Conservation (phyloP, 1,139 yeast species). For the Debaryomycetaceae sp. region DNA sequence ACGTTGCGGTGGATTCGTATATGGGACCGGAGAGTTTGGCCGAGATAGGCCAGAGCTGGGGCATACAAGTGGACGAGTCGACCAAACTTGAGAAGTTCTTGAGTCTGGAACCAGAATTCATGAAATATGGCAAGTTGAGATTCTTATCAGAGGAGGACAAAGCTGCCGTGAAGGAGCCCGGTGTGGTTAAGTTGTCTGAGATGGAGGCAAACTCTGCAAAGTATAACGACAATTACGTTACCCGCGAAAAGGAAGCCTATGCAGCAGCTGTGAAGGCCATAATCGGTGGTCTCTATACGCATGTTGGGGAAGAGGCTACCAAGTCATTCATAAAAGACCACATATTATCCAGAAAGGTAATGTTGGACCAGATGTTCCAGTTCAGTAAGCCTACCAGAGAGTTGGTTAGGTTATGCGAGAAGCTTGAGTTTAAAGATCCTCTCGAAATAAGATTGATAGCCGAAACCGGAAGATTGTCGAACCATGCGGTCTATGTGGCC, state of each 20-base stretch:
- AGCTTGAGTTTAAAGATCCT: constrained; percentile 75
- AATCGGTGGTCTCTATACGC: constrained; percentile 67
- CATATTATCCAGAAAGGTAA: constrained; percentile 74
- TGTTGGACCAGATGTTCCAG: constrained; percentile 67
- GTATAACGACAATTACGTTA: constrained; percentile 19
- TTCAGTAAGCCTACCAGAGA: constrained; percentile 87
- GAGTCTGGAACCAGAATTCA: constrained; percentile 63
- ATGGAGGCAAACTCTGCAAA: constrained; percentile 23
- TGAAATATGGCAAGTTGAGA: constrained; percentile 65
- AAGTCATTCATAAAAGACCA: constrained; percentile 68
- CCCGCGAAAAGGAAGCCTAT: constrained; percentile 38
- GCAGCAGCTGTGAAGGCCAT: constrained; percentile 68
- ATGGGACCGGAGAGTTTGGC: constrained; percentile 63
- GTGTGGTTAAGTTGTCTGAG: constrained; percentile 47
- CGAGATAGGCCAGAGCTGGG: constrained; percentile 76
- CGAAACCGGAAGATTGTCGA: constrained; percentile 87
- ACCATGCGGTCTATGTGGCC: constrained; percentile 82
- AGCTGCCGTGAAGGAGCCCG: constrained; percentile 42
- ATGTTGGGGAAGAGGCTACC: constrained; percentile 59
- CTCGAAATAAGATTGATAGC: constrained; percentile 74
- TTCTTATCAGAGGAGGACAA: constrained; percentile 37
- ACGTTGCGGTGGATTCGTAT: constrained; percentile 70
- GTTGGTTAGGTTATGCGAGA: constrained; percentile 70
- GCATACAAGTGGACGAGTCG: constrained; percentile 72
- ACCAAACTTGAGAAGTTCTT: constrained; percentile 66